Evolutionary conservation across 129 eudicot species (phyloP).

Genomic region (Solidago caesia): DNA sequence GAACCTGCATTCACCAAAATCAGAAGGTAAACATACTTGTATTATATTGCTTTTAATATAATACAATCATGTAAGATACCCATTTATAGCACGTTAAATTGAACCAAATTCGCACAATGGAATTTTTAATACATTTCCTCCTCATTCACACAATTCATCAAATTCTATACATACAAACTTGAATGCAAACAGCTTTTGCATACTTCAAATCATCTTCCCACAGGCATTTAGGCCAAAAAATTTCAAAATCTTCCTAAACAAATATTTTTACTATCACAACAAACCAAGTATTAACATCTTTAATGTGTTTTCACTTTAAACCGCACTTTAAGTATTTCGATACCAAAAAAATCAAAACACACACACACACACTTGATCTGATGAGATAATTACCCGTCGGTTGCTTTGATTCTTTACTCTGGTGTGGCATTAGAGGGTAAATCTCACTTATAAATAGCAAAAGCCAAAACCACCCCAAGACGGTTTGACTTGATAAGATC

Average conservation of each 20-base stretch:
- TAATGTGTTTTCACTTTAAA: too few species aligned
- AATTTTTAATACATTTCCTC: too few species aligned
- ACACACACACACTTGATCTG: neutral
- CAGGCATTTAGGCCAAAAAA: slow-evolving; percentile 92
- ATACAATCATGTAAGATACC: too few species aligned
- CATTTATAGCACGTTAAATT: too few species aligned
- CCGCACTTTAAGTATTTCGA: too few species aligned
- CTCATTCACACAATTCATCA: too few species aligned
- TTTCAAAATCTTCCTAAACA: slow-evolving; percentile 80
- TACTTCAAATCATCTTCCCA: slow-evolving; percentile 96
- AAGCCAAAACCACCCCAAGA: slow-evolving; percentile 87
- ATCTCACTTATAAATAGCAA: slow-evolving; percentile 85
- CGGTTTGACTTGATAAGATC: slow-evolving; percentile 80
- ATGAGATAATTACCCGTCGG: slow-evolving; percentile 56
- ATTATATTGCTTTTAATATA: too few species aligned
- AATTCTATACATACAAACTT: slow-evolving; percentile 38
- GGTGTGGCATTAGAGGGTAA: slow-evolving; percentile 79
- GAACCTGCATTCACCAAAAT: slow-evolving; percentile 36
- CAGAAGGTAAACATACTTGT: too few species aligned
- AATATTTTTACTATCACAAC: slow-evolving; percentile 22
- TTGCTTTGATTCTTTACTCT: slow-evolving; percentile 68
- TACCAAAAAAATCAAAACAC: too few species aligned
- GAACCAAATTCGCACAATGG: too few species aligned
- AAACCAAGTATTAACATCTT: neutral
- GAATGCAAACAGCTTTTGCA: slow-evolving; percentile 89